These are phyloP conservation scores for Notholithocarpus densiflorus DNA, from an alignment of 306 rosid species.

Conservation along the genomic window DNA sequence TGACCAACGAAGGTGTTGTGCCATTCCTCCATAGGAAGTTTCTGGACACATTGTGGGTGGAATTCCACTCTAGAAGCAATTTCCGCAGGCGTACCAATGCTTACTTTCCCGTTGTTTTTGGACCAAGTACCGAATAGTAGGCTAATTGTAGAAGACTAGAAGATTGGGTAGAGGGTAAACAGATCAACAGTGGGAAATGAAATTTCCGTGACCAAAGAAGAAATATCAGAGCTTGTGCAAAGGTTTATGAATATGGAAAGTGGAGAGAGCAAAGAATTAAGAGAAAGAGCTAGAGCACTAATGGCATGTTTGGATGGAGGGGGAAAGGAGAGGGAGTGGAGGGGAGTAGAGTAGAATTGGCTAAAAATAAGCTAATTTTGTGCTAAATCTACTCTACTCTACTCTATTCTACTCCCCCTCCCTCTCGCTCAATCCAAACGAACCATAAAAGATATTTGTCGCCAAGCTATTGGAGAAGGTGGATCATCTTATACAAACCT, in stretches of 20 bases:
- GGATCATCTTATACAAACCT: constrained; percentile 38
- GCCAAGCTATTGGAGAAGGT: constrained; percentile 31
- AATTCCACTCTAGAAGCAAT: constrained; percentile 43
- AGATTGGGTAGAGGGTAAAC: constrained; percentile 34
- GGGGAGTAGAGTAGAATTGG: too few species aligned
- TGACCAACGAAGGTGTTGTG: constrained; percentile 51
- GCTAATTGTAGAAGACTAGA: constrained; percentile 47
- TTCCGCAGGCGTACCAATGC: constrained; percentile 42
- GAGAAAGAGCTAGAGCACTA: constrained; percentile 35
- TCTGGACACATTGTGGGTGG: constrained; percentile 67
- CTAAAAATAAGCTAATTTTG: too few species aligned
- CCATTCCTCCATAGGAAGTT: constrained; percentile 37
- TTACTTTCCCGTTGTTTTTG: constrained; percentile 41
- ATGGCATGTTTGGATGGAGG: too few species aligned
- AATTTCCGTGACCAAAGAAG: constrained; percentile 17
- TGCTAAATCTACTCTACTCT: too few species aligned
- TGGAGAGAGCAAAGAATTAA: constrained; percentile 29
- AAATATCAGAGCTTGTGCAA: constrained; percentile 19
- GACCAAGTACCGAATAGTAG: constrained; percentile 48
- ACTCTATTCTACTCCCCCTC: too few species aligned
- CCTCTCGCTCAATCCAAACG: too few species aligned
- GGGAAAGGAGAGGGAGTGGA: too few species aligned
- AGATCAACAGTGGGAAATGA: constrained; percentile 8
- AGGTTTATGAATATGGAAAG: constrained; percentile 34
- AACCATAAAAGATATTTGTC: constrained; percentile 32